phyloP scores from a whole-genome alignment of 2,329 filamentous ascomycete genomes.

The Metarhizium anisopliae region DNA sequence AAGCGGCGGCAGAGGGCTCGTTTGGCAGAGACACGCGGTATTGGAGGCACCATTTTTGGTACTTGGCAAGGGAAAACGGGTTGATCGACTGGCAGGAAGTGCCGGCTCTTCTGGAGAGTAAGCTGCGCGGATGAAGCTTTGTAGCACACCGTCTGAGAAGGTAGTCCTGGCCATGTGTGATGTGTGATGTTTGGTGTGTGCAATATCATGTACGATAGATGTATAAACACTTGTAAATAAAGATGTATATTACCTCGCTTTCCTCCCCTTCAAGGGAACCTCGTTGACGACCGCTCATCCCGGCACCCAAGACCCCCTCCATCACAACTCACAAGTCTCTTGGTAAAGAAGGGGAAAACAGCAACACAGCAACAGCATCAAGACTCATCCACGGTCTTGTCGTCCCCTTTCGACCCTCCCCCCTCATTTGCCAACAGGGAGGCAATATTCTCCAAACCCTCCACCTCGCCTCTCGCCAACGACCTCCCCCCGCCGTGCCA shows the following conservation, averaged over 20 bases:
- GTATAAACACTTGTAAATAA: too few relatives aligned
- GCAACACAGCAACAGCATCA: conserved; percentile 2
- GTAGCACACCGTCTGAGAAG: background rate
- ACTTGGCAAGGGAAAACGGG: conserved; percentile 30
- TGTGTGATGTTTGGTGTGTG: background rate
- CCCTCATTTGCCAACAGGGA: conserved; percentile 28
- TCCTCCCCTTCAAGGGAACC: too few relatives aligned
- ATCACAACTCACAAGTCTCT: too few relatives aligned
- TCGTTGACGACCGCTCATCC: too few relatives aligned
- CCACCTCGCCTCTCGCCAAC: conserved; percentile 44
- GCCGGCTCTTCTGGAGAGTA: conserved; percentile 11
- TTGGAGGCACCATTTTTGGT: conserved; percentile 44
- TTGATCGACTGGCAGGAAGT: conserved; percentile 21
- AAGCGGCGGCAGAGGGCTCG: conserved; percentile 10
- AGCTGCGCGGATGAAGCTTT: conserved; percentile 3
- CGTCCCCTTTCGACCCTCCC: conserved; percentile 5
- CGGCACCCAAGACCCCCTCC: too few relatives aligned
- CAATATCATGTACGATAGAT: background rate
- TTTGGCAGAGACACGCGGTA: conserved; percentile 20
- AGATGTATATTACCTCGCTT: too few relatives aligned
- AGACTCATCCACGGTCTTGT: conserved; percentile 22
- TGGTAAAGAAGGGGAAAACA: background rate
- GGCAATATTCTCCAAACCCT: conserved; percentile 44
- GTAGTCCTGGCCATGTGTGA: background rate
- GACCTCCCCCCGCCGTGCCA: conserved; percentile 48